Evolutionary conservation across 176 grass and related monocot genomes (phyloP).

Genomic region (Pontederia crassipes): DNA sequence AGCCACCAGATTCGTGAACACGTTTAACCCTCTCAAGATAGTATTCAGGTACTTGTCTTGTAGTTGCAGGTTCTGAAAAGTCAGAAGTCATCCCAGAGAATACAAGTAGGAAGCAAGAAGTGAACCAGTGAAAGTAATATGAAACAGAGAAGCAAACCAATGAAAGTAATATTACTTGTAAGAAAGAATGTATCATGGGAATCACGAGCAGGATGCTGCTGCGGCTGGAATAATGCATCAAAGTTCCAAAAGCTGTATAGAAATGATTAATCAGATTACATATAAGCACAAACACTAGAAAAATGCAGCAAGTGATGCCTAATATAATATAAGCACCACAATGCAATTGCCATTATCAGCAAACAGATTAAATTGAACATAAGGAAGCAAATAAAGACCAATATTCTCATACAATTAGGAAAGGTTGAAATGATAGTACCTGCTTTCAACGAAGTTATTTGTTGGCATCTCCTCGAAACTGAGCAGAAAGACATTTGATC

Average conservation of each 20-base stretch:
- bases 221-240: not conserved
- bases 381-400: too few relatives aligned
- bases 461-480: slow-evolving; percentile 94
- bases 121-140: not conserved
- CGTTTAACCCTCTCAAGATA: slow-evolving; percentile 86
- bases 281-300: not conserved
- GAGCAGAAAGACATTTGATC: slow-evolving; percentile 18
- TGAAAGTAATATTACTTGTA: not conserved
- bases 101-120: not conserved
- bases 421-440: slow-evolving; percentile 17
- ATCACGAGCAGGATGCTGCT: not conserved
- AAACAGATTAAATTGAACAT: too few relatives aligned
- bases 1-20: slow-evolving; percentile 73
- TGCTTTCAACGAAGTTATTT: slow-evolving; percentile 92
- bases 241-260: not conserved
- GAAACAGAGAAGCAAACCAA: not conserved
- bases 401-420: too few relatives aligned
- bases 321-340: too few relatives aligned
- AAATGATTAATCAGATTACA: not conserved
- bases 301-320: not conserved
- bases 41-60: slow-evolving; percentile 60
- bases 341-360: too few relatives aligned
- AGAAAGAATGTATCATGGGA: not conserved
- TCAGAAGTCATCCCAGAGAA: not conserved
- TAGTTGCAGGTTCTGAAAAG: slow-evolving; percentile 51